A percentile compares a stretch with the other conserved stretches of the same genome.
These are phyloP conservation scores for Jasminum sambac DNA, from an alignment of 257 asterid species.

Conservation along the genomic window DNA sequence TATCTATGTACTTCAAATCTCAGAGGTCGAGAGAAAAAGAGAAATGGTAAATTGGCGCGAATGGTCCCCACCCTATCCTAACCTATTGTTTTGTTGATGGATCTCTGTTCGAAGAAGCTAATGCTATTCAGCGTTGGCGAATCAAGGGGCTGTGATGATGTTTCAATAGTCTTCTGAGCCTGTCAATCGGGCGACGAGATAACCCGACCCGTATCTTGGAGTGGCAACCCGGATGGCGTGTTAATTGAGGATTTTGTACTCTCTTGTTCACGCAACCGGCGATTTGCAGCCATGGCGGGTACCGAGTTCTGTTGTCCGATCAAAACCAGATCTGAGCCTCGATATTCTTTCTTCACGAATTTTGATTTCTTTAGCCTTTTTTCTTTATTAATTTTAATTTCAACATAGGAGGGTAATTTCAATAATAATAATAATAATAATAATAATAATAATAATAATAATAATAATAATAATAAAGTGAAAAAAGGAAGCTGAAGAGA, in stretches of 20 bases:
- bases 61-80: not conserved
- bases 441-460: too few species aligned
- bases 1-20: not conserved
- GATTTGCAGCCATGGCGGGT: conserved; percentile 39
- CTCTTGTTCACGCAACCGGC: conserved; percentile 23
- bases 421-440: too few species aligned
- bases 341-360: not conserved
- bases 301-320: not conserved
- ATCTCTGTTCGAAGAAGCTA: not conserved
- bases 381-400: too few species aligned
- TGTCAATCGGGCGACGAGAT: conserved; percentile 4
- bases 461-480: too few species aligned
- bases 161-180: conserved; percentile 8
- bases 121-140: too few species aligned
- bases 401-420: too few species aligned
- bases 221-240: conserved; percentile 24
- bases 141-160: conserved; percentile 28
- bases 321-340: conserved; percentile 21
- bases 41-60: not conserved
- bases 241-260: not conserved
- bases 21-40: not conserved
- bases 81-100: not conserved
- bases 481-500: too few species aligned
- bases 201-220: conserved; percentile 28
- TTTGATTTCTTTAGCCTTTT: too few species aligned